These are phyloP conservation scores for Puccinia coronata DNA, from an alignment of 1,284 basidiomycete genomes.

Conservation along the genomic window DNA sequence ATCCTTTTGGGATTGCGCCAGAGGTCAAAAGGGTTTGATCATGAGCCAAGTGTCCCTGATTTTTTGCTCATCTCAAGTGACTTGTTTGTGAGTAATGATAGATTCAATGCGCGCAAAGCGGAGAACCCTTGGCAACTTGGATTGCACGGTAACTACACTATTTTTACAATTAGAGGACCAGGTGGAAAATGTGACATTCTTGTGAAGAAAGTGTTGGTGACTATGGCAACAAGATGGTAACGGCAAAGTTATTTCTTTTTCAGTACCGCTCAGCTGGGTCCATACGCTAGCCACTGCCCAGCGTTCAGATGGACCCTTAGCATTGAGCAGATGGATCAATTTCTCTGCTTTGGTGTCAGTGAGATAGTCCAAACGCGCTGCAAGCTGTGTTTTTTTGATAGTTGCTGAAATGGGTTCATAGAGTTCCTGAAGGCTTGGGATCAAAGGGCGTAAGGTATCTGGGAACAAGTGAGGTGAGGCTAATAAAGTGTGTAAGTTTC, in stretches of 20 bases:
- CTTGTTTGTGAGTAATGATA: background rate
- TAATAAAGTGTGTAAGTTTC: background rate
- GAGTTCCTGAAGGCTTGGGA: background rate
- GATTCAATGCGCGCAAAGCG: background rate
- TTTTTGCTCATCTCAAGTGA: too few relatives aligned
- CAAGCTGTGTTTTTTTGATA: background rate
- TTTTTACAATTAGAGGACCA: background rate
- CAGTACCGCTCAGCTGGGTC: background rate
- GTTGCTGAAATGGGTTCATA: background rate
- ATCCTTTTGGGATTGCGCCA: background rate
- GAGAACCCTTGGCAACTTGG: background rate
- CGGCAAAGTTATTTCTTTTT: background rate
- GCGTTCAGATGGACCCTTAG: background rate
- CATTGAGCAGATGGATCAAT: background rate
- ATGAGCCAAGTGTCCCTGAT: slow-evolving; percentile 5
- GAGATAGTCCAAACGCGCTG: background rate
- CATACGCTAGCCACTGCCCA: background rate
- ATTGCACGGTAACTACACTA: background rate
- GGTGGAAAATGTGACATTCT: slow-evolving; percentile 5
- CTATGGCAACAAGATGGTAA: background rate
- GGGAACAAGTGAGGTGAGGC: too few relatives aligned
- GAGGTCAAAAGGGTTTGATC: background rate
- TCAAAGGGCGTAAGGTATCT: background rate
- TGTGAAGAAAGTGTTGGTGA: background rate
- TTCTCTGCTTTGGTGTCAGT: background rate